Evolutionary conservation across 371 early-diverging fungal genomes (phyloP).

Genomic region (Dipsacomyces acuminosporus): DNA sequence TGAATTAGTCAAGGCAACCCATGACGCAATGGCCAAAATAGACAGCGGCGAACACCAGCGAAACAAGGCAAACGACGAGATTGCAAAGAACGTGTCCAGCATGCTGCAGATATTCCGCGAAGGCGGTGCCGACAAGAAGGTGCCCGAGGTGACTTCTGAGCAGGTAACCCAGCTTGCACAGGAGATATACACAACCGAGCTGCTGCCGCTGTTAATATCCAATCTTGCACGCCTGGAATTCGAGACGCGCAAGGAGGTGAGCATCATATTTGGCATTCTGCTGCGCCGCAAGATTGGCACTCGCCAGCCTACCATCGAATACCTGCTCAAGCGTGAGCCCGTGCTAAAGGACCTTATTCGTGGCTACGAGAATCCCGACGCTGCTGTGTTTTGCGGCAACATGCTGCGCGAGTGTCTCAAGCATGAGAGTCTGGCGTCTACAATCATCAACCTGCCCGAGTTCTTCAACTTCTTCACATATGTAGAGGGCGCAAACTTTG

Average conservation of each 20-base stretch:
- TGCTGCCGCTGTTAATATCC: conserved; percentile 74
- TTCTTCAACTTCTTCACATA: conserved; percentile 92
- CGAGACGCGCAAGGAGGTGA: conserved; percentile 97
- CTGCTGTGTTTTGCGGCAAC: conserved; percentile 95
- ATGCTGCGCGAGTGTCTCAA: conserved; percentile 94
- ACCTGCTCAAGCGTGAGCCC: conserved; percentile 75
- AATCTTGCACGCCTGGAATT: conserved; percentile 91
- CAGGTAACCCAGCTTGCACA: conserved; percentile 88
- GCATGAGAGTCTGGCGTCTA: conserved; percentile 84
- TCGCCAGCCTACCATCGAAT: conserved; percentile 93
- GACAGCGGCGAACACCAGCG: conserved; percentile 42
- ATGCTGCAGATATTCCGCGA: conserved; percentile 93
- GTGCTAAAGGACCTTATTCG: conserved; percentile 73
- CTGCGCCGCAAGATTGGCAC: conserved; percentile 91
- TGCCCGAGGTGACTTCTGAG: conserved; percentile 81
- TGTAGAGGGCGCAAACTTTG: conserved; percentile 94
- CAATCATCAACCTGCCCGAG: conserved; percentile 72
- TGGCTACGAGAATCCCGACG: conserved; percentile 93
- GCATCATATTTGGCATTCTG: conserved; percentile 93
- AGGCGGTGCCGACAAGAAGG: conserved; percentile 67
- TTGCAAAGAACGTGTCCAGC: conserved; percentile 81
- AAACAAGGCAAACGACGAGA: conserved; percentile 86
- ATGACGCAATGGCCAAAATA: conserved; percentile 72
- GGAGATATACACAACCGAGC: conserved; percentile 86
- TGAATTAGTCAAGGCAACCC: conserved; percentile 79